Percentiles rank a stretch among this genome's conserved stretches.
Conservation (phyloP, 106 monocot genomes). For the Acanthochlamys bracteata region DNA sequence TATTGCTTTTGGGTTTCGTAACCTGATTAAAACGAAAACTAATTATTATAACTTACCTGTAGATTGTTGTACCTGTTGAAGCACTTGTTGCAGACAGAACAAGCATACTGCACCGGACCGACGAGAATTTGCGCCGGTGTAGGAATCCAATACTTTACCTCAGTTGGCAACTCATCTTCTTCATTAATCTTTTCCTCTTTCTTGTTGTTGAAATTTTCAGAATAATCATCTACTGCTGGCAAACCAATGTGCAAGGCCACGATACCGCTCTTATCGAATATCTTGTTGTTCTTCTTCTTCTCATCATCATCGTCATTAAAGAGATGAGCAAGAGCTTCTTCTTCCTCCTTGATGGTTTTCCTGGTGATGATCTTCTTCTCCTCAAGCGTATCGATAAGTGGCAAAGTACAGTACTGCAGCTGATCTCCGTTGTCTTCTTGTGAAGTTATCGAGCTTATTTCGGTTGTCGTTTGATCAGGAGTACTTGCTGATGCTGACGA, state of each 20-base stretch:
- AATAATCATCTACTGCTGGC: conserved; percentile 11
- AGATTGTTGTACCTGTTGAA: conserved; percentile 89
- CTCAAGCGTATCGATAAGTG: conserved; percentile 37
- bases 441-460: not conserved
- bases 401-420: too few relatives aligned
- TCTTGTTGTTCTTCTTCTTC: not conserved
- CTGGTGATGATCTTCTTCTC: conserved; percentile 24
- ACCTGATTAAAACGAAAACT: not conserved
- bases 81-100: conserved; percentile 62
- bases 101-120: conserved; percentile 65
- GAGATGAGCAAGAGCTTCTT: too few relatives aligned
- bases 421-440: not conserved
- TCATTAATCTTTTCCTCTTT: conserved; percentile 1
- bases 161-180: not conserved
- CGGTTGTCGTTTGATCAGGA: not conserved
- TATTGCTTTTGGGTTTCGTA: not conserved
- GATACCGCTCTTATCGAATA: conserved; percentile 5
- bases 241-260: conserved; percentile 43
- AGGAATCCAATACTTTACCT: conserved; percentile 68
- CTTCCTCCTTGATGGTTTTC: conserved; percentile 18
- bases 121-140: conserved; percentile 63
- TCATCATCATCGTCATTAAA: too few relatives aligned
- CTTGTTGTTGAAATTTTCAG: too few relatives aligned
- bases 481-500: not conserved
- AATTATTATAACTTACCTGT: conserved; percentile 37